Conservation (phyloP, 805 yeast genomes). For the Torulaspora indica region DNA sequence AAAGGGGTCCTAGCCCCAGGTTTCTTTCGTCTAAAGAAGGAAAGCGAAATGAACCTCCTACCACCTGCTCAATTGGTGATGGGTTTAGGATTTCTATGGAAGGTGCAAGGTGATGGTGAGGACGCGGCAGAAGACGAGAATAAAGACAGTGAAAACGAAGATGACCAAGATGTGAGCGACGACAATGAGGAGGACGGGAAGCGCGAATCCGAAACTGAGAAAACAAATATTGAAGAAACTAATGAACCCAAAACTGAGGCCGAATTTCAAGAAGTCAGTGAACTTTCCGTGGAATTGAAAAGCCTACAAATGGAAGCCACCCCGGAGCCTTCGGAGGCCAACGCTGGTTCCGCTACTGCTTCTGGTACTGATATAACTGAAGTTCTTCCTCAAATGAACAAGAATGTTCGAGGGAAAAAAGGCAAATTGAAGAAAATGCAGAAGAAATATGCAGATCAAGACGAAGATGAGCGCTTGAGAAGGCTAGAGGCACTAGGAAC, state of each 20-base stretch:
- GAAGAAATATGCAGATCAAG: conserved; percentile 83
- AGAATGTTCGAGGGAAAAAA: conserved; percentile 74
- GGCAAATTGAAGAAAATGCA: conserved; percentile 78
- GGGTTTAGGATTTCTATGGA: conserved; percentile 85
- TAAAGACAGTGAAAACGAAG: conserved; percentile 6
- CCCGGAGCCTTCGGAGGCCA: background rate
- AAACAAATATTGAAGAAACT: background rate
- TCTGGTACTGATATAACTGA: conserved; percentile 6
- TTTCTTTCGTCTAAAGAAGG: conserved; percentile 48
- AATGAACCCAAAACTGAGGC: background rate
- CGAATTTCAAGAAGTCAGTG: background rate
- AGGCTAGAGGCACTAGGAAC: conserved; percentile 85
- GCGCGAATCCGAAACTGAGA: conserved; percentile 1
- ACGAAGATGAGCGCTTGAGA: conserved; percentile 73
- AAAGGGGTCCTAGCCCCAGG: conserved; percentile 53
- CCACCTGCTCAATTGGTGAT: conserved; percentile 81
- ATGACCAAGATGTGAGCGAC: conserved; percentile 10
- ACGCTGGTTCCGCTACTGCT: conserved; percentile 9
- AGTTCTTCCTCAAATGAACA: conserved; percentile 31
- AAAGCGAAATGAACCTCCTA: conserved; percentile 51
- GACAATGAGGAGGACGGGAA: too few relatives aligned
- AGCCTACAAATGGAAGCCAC: background rate
- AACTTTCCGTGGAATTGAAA: background rate
- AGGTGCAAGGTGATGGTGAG: conserved; percentile 32
- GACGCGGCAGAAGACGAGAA: conserved; percentile 7